Percentiles rank a stretch among this genome's conserved stretches.
phyloP scores from a whole-genome alignment of 1,284 basidiomycete genomes.

The Cronartium quercuum region DNA sequence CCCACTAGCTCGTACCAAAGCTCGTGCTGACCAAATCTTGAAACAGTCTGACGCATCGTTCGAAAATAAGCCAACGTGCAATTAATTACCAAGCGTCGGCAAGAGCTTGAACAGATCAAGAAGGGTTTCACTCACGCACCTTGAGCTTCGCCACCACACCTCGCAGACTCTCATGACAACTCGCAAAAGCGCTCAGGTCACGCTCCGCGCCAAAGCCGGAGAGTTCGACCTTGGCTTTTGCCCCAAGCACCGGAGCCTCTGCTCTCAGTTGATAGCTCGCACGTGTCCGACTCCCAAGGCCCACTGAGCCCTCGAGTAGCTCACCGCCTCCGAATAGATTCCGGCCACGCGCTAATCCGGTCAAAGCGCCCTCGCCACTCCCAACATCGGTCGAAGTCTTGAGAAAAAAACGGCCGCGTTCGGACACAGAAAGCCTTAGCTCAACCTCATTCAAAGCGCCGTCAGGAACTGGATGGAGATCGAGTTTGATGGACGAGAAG shows the following conservation, averaged over 20 bases:
- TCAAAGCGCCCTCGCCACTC: conserved; percentile 86
- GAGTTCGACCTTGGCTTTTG: conserved; percentile 57
- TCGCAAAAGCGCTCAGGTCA: conserved; percentile 66
- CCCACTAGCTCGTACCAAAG: conserved; percentile 72
- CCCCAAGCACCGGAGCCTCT: conserved; percentile 56
- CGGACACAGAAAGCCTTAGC: conserved; percentile 68
- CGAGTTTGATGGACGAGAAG: conserved; percentile 65
- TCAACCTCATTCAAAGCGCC: conserved; percentile 71
- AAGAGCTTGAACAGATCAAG: neutral
- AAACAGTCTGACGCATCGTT: conserved; percentile 46
- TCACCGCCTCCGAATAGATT: conserved; percentile 93
- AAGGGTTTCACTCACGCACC: conserved; percentile 52
- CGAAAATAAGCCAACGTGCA: conserved; percentile 45
- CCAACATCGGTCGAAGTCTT: conserved; percentile 89
- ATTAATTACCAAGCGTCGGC: conserved; percentile 40
- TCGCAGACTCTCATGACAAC: conserved; percentile 62
- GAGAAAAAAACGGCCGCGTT: conserved; percentile 70
- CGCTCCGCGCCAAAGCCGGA: conserved; percentile 61
- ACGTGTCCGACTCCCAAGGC: conserved; percentile 80
- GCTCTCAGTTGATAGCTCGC: conserved; percentile 66
- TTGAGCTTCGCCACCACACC: conserved; percentile 63
- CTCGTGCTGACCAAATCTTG: conserved; percentile 61
- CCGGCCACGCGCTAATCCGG: conserved; percentile 67
- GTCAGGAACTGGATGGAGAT: conserved; percentile 62
- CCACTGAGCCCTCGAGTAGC: conserved; percentile 71